These are phyloP conservation scores for Yarrowia hollandica DNA, from an alignment of 805 yeast genomes.

Conservation along the genomic window DNA sequence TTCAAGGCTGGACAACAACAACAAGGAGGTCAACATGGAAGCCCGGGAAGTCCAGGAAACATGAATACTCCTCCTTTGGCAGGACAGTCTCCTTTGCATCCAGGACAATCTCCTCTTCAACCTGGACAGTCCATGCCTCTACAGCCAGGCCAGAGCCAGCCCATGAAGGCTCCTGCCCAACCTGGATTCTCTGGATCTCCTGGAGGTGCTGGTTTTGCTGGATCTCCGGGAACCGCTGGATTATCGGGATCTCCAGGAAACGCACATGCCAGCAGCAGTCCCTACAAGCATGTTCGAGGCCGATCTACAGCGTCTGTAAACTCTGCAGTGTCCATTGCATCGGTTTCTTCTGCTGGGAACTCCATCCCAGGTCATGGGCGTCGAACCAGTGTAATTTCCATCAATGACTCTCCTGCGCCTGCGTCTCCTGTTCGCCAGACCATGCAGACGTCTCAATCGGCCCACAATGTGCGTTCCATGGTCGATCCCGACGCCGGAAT, in stretches of 20 bases:
- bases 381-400: conserved; percentile 9
- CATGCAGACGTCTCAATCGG: conserved; percentile 5
- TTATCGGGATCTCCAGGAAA: not conserved
- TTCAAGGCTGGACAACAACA: not conserved
- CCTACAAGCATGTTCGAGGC: not conserved
- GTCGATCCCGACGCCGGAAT: conserved; percentile 13
- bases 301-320: conserved; percentile 2
- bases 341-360: conserved; percentile 4
- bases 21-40: conserved; percentile 1
- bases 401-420: conserved; percentile 8
- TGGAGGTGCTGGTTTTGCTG: not conserved
- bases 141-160: conserved; percentile 15
- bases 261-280: not conserved
- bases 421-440: not conserved
- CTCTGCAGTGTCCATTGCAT: conserved; percentile 6
- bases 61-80: not conserved
- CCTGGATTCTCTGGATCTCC: not conserved
- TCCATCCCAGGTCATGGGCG: conserved; percentile 12
- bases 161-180: not conserved
- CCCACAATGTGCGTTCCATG: conserved; percentile 21
- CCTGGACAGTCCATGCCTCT: conserved; percentile 20
- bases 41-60: not conserved
- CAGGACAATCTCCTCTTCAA: not conserved
- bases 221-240: not conserved
- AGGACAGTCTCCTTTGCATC: conserved; percentile 18